These are phyloP conservation scores for Populus hybrid DNA, from an alignment of 441 rosid species.

Conservation along the genomic window DNA sequence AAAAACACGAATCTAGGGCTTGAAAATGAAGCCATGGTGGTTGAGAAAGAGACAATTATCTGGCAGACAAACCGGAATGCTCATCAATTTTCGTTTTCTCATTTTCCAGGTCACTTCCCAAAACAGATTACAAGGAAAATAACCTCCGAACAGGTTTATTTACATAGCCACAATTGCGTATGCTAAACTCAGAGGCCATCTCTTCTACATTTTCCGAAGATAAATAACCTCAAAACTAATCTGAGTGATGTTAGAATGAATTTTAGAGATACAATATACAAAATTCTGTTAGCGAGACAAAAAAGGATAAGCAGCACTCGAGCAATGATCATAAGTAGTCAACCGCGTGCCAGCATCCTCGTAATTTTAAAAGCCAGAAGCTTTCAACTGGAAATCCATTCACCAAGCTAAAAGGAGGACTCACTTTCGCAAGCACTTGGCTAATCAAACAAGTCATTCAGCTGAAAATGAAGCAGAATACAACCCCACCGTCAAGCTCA, in stretches of 20 bases:
- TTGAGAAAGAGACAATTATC: not conserved
- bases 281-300: constrained; percentile 25
- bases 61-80: not conserved
- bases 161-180: constrained; percentile 3
- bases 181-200: not conserved
- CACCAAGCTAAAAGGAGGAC: not conserved
- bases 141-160: not conserved
- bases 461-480: not conserved
- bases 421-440: not conserved
- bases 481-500: constrained; percentile 20
- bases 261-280: constrained; percentile 8
- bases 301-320: constrained; percentile 12
- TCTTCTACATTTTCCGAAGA: not conserved
- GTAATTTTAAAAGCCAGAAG: not conserved
- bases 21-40: not conserved
- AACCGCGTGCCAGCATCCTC: constrained; percentile 9
- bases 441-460: not conserved
- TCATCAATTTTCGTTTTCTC: constrained; percentile 3
- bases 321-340: constrained; percentile 2
- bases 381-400: constrained; percentile 1
- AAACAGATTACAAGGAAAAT: not conserved
- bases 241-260: constrained; percentile 15
- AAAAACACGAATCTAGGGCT: not conserved
- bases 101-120: constrained; percentile 5
- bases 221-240: not conserved